Percentiles rank a stretch among this genome's conserved stretches.
These are phyloP conservation scores for Anisodus acutangulus DNA, from an alignment of 257 asterid species.

Conservation along the genomic window DNA sequence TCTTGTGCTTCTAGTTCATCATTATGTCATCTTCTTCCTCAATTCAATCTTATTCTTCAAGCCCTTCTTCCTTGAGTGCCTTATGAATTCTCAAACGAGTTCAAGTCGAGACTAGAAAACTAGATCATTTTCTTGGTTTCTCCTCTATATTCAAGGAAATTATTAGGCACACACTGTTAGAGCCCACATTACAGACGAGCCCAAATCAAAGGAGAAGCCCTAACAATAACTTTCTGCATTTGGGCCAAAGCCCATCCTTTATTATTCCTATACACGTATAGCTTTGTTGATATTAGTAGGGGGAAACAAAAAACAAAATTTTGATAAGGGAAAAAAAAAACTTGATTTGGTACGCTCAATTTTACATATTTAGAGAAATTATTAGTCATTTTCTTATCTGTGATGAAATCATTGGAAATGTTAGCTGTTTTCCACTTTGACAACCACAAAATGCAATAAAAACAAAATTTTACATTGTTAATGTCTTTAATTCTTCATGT, in stretches of 20 bases:
- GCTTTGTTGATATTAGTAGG: not conserved
- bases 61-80: not conserved
- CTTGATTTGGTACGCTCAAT: not conserved
- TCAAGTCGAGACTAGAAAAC: not conserved
- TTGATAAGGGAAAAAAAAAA: not conserved
- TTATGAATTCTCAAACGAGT: not conserved
- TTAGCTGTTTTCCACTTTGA: not conserved
- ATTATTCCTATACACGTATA: not conserved
- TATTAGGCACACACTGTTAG: not conserved
- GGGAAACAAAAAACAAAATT: not conserved
- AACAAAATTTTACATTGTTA: not conserved
- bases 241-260: constrained; percentile 19
- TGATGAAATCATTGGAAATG: not conserved
- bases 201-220: not conserved
- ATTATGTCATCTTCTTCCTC: not conserved
- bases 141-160: not conserved
- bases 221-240: not conserved
- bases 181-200: not conserved
- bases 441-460: not conserved
- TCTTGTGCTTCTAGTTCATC: not conserved
- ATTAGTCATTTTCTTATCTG: not conserved
- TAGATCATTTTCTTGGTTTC: not conserved
- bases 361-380: not conserved
- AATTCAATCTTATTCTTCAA: no score
- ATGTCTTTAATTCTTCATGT: not conserved